Evolutionary conservation across 345 rosid genomes (phyloP), one percentile per base, ranked within the genome.

Genomic region (Draba incana): DNA sequence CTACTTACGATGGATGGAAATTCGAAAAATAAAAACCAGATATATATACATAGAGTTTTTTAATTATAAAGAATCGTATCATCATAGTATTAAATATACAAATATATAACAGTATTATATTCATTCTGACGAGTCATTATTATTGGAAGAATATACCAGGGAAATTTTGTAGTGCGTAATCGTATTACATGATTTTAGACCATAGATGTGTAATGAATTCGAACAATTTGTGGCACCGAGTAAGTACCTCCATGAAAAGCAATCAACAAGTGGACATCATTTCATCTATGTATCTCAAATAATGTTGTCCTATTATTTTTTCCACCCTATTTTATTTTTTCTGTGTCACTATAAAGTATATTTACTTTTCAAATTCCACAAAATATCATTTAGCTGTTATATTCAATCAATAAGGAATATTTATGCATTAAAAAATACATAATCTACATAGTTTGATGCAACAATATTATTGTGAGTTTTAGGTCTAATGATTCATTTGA

Each of bases 231-330:
- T 30, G 59, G 57, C 46, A 56, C 70, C 13, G 62, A 52, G 68
- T 62, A 62, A 53, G 39, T 62, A 47, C 57, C 69, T 46, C 41
- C 9, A 71, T 45, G 50, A 24, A 73, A 73, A 58, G 72, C 54
- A 38, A 73, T 65, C 27, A 66, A 14, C 72, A 66, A 66, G 67
- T 59, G 62, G 72, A 43, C 67, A 58, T 2, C 70, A 58, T 59
- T 73, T 66, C 13, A 65, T 57, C 30, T 30, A 14, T 41, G 24
- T 41, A 39, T 57, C 64, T 65, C 59, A 49, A 57, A 10, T n/a
- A 72, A 65, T 72, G 60, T n/a, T 72, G 66, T 35, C 72, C 62
- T 66, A 35, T 74, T 20, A 74, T 31, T 66, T 23, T 57, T 59
- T 44, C 30, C 71, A 57, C 66, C 61, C 14, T 8, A 47, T 11